These are phyloP conservation scores for Aspergillus indologenus DNA, from an alignment of 495 filamentous ascomycete genomes.

Conservation along the genomic window DNA sequence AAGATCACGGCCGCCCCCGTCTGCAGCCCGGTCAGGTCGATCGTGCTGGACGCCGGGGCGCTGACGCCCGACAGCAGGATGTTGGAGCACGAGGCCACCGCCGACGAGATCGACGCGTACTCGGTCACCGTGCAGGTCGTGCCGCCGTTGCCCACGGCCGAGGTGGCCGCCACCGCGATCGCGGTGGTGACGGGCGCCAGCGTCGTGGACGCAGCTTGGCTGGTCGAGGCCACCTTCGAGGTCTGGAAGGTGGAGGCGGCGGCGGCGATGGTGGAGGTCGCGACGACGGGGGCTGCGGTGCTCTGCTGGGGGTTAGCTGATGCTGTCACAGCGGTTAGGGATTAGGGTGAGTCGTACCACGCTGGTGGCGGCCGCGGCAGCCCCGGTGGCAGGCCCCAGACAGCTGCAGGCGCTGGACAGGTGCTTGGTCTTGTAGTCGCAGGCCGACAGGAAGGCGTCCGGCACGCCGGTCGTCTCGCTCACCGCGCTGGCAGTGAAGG, in stretches of 20 bases:
- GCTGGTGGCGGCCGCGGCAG: conserved; percentile 6
- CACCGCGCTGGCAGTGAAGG: conserved; percentile 28
- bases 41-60: conserved; percentile 33
- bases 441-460: conserved; percentile 22
- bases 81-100: conserved; percentile 40
- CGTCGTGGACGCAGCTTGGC: not conserved
- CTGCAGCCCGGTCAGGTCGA: conserved; percentile 36
- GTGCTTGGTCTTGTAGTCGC: conserved; percentile 25
- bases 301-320: not conserved
- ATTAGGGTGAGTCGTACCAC: not conserved
- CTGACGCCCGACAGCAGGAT: conserved; percentile 37
- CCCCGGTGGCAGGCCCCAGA: conserved; percentile 19
- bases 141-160: conserved; percentile 18
- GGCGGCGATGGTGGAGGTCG: conserved; percentile 11
- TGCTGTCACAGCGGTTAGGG: not conserved
- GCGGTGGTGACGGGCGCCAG: conserved; percentile 14
- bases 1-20: conserved; percentile 42
- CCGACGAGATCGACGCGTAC: conserved; percentile 41
- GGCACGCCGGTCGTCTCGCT: conserved; percentile 27
- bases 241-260: conserved; percentile 11
- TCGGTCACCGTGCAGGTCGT: conserved; percentile 41
- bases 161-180: not conserved
- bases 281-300: conserved; percentile 6
- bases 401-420: conserved; percentile 33
- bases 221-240: conserved; percentile 1